Conservation (phyloP, 2,329 filamentous ascomycete species). For the Aspergillus carbonarius region DNA sequence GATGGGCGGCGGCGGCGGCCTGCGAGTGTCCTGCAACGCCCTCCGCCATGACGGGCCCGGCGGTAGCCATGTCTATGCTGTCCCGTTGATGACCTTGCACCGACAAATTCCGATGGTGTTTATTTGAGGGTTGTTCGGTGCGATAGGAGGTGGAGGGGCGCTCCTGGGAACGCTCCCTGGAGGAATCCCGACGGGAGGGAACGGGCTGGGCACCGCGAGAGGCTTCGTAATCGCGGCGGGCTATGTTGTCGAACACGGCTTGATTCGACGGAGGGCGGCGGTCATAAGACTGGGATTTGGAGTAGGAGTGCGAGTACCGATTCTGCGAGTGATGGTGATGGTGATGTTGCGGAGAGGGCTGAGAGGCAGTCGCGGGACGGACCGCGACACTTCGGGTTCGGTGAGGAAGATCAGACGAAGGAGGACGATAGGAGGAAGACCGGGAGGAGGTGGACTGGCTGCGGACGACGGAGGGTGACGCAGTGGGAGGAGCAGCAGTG, state of each 20-base stretch:
- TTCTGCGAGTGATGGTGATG: constrained; percentile 23
- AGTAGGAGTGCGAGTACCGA: constrained; percentile 34
- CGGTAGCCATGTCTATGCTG: constrained; percentile 47
- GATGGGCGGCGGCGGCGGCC: constrained; percentile 37
- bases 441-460: constrained; percentile 52
- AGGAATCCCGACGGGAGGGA: constrained; percentile 62
- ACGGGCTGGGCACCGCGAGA: constrained; percentile 61
- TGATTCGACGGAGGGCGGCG: constrained; percentile 49
- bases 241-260: constrained; percentile 52
- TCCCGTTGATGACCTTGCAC: constrained; percentile 43
- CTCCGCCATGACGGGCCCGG: constrained; percentile 54
- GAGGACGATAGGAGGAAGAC: constrained; percentile 41
- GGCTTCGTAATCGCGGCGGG: constrained; percentile 72
- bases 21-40: constrained; percentile 55
- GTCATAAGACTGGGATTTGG: constrained; percentile 45
- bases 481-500: constrained; percentile 46
- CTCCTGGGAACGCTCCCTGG: constrained; percentile 57
- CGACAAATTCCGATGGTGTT: constrained; percentile 41
- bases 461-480: constrained; percentile 49
- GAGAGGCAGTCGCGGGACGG: constrained; percentile 40
- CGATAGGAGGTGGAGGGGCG: constrained; percentile 46
- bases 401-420: constrained; percentile 45
- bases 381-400: constrained; percentile 48
- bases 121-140: constrained; percentile 55
- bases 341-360: constrained; percentile 34